phyloP scores from a whole-genome alignment of 164 flowering plant species.

The Santalum album region DNA sequence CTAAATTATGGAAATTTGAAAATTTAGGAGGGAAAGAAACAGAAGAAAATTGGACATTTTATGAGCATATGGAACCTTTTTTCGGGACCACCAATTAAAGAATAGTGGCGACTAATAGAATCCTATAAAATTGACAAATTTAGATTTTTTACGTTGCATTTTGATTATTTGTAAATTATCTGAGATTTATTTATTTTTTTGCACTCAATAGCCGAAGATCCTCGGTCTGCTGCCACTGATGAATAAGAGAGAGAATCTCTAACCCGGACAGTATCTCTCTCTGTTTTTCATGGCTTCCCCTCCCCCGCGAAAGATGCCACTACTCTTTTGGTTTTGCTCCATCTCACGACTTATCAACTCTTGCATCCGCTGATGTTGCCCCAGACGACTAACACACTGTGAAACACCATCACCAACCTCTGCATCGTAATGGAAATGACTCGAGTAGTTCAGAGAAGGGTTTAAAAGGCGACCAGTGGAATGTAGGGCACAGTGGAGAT shows the following conservation, averaged over 20 bases:
- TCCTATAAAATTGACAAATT: no score
- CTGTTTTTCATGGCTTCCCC: constrained; percentile 19
- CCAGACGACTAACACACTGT: constrained; percentile 34
- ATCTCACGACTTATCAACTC: constrained; percentile 30
- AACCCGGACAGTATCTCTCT: constrained; percentile 38
- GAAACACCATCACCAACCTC: constrained; percentile 51
- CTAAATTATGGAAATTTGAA: no score
- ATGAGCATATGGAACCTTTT: no score
- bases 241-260: not conserved
- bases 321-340: constrained; percentile 28
- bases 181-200: no score
- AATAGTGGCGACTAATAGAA: not conserved
- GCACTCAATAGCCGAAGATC: no score
- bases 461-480: constrained; percentile 60
- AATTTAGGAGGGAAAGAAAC: no score
- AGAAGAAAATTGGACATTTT: no score
- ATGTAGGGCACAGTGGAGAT: constrained; percentile 63
- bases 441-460: constrained; percentile 38
- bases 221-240: no score
- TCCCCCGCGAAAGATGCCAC: constrained; percentile 25
- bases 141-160: no score
- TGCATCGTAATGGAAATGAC: constrained; percentile 35
- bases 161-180: no score
- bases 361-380: constrained; percentile 18
- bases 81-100: no score